Percentiles rank a stretch among this genome's conserved stretches.
Evolutionary conservation across 768 basidiomycete genomes (phyloP).

Genomic region (Zangia roseola): DNA sequence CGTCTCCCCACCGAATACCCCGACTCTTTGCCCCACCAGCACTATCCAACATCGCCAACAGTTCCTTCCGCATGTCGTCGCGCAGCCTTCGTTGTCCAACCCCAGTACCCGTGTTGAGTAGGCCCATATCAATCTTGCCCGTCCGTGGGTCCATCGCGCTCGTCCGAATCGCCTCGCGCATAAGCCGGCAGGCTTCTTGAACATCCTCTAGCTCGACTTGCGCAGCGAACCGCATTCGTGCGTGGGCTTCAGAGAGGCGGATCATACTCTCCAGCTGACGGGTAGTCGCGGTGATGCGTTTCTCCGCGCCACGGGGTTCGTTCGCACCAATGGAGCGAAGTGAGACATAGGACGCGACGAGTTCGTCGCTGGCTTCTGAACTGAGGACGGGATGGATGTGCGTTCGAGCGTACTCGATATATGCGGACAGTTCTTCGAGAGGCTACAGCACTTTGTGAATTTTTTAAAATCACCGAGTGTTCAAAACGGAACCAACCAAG

Average conservation of each 20-base stretch:
- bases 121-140: conserved; percentile 95
- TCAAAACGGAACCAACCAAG: conserved; percentile 52
- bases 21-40: conserved; percentile 47
- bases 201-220: conserved; percentile 87
- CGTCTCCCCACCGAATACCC: conserved; percentile 80
- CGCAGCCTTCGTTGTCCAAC: conserved; percentile 80
- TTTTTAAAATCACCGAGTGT: neutral
- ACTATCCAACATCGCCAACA: conserved; percentile 61
- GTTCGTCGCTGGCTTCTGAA: conserved; percentile 79
- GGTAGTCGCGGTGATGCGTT: conserved; percentile 96
- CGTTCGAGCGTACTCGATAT: conserved; percentile 89
- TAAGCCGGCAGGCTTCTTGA: conserved; percentile 87
- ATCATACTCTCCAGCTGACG: conserved; percentile 98
- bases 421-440: conserved; percentile 85
- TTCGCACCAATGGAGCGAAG: conserved; percentile 86
- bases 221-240: conserved; percentile 91
- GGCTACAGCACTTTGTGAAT: conserved; percentile 50
- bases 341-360: conserved; percentile 87
- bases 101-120: conserved; percentile 92
- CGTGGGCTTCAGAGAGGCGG: conserved; percentile 93
- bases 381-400: conserved; percentile 85
- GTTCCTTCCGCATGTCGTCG: conserved; percentile 87
- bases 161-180: conserved; percentile 94
- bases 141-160: conserved; percentile 95
- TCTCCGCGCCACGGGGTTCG: conserved; percentile 84